Conservation (phyloP, 768 basidiomycete genomes). For the Naganishia antarctica region DNA sequence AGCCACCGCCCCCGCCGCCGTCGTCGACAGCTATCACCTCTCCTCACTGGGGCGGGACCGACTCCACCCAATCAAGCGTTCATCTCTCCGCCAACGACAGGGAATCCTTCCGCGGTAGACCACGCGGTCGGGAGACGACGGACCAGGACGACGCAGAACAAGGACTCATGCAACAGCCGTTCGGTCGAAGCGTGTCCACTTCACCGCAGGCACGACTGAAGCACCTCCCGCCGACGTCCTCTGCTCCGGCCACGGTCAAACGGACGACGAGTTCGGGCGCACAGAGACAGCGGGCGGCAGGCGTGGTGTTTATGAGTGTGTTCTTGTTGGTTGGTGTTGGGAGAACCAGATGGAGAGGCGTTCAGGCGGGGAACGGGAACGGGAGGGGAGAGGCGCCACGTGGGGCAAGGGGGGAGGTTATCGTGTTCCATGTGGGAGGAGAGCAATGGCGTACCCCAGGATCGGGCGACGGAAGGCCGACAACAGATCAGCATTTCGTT, state of each 20-base stretch:
- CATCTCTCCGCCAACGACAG: conserved; percentile 53
- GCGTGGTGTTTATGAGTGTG: conserved; percentile 73
- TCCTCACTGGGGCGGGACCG: conserved; percentile 15
- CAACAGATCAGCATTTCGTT: not conserved
- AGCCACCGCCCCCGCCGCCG: conserved; percentile 63
- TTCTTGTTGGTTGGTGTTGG: conserved; percentile 71
- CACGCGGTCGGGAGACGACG: not conserved
- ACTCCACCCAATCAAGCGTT: conserved; percentile 45
- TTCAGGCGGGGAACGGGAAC: not conserved
- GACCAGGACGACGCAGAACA: conserved; percentile 10
- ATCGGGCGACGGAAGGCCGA: not conserved
- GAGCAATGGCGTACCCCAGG: not conserved
- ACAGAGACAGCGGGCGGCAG: conserved; percentile 55
- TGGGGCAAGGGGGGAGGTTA: conserved; percentile 2
- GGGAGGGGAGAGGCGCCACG: not conserved
- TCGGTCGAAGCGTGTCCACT: not conserved
- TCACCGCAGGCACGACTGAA: conserved; percentile 1
- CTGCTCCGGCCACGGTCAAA: not conserved
- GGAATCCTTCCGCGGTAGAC: conserved; percentile 48
- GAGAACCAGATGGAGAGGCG: conserved; percentile 46
- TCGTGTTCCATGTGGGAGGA: not conserved
- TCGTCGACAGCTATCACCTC: conserved; percentile 53
- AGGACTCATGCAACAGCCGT: not conserved
- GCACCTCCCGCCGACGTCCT: conserved; percentile 8
- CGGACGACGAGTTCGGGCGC: conserved; percentile 10